These are phyloP conservation scores for Pyrenochaeta sp. DNA, from an alignment of 2,329 filamentous ascomycete genomes.

Conservation along the genomic window DNA sequence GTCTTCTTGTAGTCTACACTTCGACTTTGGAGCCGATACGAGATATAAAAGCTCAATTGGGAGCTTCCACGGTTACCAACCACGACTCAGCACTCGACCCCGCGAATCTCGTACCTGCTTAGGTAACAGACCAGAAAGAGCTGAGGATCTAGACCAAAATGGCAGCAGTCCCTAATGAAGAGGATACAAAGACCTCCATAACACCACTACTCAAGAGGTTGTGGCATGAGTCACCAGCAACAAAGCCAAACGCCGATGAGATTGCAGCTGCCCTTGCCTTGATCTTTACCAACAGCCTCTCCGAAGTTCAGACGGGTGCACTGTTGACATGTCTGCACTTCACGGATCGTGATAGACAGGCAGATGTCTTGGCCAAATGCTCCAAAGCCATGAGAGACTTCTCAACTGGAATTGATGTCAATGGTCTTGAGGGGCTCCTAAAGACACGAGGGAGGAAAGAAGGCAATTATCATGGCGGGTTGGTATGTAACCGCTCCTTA, in stretches of 20 bases:
- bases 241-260: constrained; percentile 70
- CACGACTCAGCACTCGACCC: constrained; percentile 8
- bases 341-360: constrained; percentile 80
- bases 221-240: constrained; percentile 63
- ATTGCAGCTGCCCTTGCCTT: constrained; percentile 89
- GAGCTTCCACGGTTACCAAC: neutral
- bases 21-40: neutral
- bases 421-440: constrained; percentile 68
- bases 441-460: constrained; percentile 67
- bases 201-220: constrained; percentile 76
- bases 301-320: constrained; percentile 85
- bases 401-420: constrained; percentile 73
- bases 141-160: constrained; percentile 24
- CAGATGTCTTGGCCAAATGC: constrained; percentile 86
- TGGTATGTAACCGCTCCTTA: constrained; percentile 73
- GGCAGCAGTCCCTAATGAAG: constrained; percentile 29
- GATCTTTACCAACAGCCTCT: constrained; percentile 90
- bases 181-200: constrained; percentile 59
- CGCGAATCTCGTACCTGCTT: constrained; percentile 18
- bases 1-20: neutral
- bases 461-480: constrained; percentile 79
- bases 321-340: constrained; percentile 92
- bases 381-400: constrained; percentile 84
- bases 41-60: neutral
- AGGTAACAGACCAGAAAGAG: constrained; percentile 11